phyloP scores from a whole-genome alignment of 2,329 filamentous ascomycete genomes.

The Microcyclosporella mali region DNA sequence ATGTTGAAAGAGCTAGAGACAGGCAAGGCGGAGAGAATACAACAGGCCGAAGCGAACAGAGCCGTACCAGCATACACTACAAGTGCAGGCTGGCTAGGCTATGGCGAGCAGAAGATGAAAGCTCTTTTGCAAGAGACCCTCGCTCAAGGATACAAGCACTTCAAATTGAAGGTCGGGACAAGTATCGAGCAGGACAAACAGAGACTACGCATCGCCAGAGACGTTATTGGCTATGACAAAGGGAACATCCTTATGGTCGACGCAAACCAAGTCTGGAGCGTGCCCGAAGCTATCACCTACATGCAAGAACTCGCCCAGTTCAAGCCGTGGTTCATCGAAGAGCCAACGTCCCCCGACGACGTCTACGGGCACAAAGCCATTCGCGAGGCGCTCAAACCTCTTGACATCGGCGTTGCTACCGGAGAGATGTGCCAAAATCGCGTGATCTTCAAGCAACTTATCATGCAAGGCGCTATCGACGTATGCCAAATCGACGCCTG shows the following conservation, averaged over 20 bases:
- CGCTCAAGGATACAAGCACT: slow-evolving; percentile 70
- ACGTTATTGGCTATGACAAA: slow-evolving; percentile 73
- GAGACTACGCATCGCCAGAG: slow-evolving; percentile 65
- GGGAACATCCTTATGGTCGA: slow-evolving; percentile 88
- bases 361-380: slow-evolving; percentile 82
- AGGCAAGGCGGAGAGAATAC: slow-evolving; percentile 64
- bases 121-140: slow-evolving; percentile 67
- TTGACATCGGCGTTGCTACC: slow-evolving; percentile 77
- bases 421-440: slow-evolving; percentile 96
- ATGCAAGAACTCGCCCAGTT: slow-evolving; percentile 78
- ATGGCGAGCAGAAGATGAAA: slow-evolving; percentile 82
- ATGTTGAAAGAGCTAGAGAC: slow-evolving; percentile 61
- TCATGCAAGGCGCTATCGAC: slow-evolving; percentile 73
- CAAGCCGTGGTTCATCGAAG: slow-evolving; percentile 81
- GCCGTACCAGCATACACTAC: slow-evolving; percentile 91
- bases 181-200: slow-evolving; percentile 65
- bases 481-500: slow-evolving; percentile 88
- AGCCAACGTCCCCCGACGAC: slow-evolving; percentile 86
- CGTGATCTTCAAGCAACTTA: slow-evolving; percentile 87
- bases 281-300: slow-evolving; percentile 80
- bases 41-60: slow-evolving; percentile 64
- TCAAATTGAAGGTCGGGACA: slow-evolving; percentile 85
- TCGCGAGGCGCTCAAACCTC: slow-evolving; percentile 67
- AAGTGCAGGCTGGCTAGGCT: slow-evolving; percentile 85
- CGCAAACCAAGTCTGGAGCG: slow-evolving; percentile 85